phyloP scores from a whole-genome alignment of 371 early-diverging fungal species.

The Lichtheimia corymbifera region DNA sequence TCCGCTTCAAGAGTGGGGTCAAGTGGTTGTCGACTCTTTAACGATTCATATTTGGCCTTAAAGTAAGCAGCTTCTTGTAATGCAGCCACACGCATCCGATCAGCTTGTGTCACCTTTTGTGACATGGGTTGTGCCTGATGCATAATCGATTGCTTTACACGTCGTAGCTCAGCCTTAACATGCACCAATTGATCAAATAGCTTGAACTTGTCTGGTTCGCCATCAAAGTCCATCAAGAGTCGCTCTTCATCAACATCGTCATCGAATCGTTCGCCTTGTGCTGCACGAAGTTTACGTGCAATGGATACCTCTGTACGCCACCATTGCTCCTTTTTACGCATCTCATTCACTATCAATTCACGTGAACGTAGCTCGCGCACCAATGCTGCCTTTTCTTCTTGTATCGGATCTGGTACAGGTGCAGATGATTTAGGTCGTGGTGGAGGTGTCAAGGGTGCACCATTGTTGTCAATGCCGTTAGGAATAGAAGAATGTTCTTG shows the following conservation, averaged over 20 bases:
- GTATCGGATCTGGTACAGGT: not conserved
- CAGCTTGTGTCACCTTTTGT: slow-evolving; percentile 52
- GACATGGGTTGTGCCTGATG: slow-evolving; percentile 58
- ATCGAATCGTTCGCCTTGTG: slow-evolving; percentile 24
- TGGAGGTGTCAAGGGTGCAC: slow-evolving; percentile 6
- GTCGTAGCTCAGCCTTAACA: slow-evolving; percentile 45
- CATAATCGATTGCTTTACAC: slow-evolving; percentile 44
- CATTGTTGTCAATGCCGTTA: not conserved
- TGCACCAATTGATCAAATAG: slow-evolving; percentile 48
- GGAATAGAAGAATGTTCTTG: not conserved
- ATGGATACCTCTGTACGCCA: slow-evolving; percentile 55
- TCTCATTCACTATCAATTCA: slow-evolving; percentile 40
- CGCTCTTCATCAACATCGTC: slow-evolving; percentile 37
- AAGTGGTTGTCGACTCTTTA: slow-evolving; percentile 30
- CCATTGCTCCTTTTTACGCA: slow-evolving; percentile 57
- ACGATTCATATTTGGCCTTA: slow-evolving; percentile 47
- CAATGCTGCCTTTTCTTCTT: slow-evolving; percentile 33
- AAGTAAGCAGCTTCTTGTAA: slow-evolving; percentile 64
- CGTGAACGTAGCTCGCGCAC: slow-evolving; percentile 43
- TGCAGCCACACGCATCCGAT: slow-evolving; percentile 54
- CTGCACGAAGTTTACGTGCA: slow-evolving; percentile 34
- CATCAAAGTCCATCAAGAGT: slow-evolving; percentile 35
- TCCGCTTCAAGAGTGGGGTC: slow-evolving; percentile 39
- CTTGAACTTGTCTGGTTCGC: slow-evolving; percentile 35
- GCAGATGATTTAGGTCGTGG: not conserved